Evolutionary conservation across 2,329 filamentous ascomycete species (phyloP), one percentile per base, ranked within the genome.

Genomic region (Arthrobotrys sinensis): DNA sequence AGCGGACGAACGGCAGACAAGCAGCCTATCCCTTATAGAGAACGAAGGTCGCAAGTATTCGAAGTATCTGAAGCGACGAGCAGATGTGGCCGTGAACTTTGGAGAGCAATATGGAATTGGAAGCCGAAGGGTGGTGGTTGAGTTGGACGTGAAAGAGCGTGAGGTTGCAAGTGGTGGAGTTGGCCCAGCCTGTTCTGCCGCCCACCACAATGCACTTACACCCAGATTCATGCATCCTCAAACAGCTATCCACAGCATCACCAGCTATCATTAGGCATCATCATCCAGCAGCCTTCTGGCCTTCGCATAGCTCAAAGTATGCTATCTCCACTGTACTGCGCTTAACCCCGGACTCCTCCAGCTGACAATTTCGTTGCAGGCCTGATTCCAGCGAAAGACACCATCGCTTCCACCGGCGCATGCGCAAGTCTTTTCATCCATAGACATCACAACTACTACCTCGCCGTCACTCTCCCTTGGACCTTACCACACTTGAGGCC

Each of bases 321-420:
- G 36, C 0, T n/a, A 38, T 40, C 8, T 34, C 36, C 5, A 40
- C 36, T 28, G 1, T 43, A 16, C n/a, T n/a, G 3, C 8, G 36
- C 52, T 43, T 43, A 43, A 14, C 36, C 0, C 24, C 19, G 19
- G 6, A 19, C 11, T 43, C 3, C 55, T 28, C 36, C 19, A 60
- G 55, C 36, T 60, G 55, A 60, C 55, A 43, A 43, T 60, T 60
- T 60, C 43, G 34, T 43, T 43, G 36, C 16, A 60, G 55, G 19
- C 36, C 19, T 2, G 34, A 28, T 28, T 60, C 16, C 55, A 24
- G 36, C 43, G 16, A 24, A 62, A 2, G 46, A 50, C 60, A 38
- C 60, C 60, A 73, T 73, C 69, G 69, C 69, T 73, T 57, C 38
- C 34, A 12, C 40, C 40, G 14, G 24, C 16, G 24, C 60, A 50